phyloP scores from a whole-genome alignment of 2,329 filamentous ascomycete genomes.

The Bipolaris cookei region DNA sequence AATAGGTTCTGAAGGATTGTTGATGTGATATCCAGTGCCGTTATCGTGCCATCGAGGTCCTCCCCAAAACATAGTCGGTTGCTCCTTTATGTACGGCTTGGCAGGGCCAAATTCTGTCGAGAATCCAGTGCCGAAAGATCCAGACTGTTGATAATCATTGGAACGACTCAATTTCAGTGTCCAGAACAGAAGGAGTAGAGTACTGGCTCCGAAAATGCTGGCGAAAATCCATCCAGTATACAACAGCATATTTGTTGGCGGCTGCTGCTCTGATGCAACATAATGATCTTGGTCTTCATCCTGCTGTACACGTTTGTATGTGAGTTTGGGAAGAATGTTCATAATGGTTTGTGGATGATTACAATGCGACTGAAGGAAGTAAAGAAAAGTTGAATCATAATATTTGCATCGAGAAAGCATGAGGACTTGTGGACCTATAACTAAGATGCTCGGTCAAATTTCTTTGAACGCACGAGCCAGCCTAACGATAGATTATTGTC shows the following conservation, averaged over 20 bases:
- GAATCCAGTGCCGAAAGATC: neutral
- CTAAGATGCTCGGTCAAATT: too few species aligned
- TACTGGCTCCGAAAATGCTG: neutral
- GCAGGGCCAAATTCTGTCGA: neutral
- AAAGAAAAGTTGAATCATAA: too few species aligned
- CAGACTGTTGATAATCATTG: neutral
- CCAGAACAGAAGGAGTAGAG: neutral
- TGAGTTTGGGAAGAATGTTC: too few species aligned
- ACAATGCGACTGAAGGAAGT: too few species aligned
- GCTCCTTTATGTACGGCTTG: neutral
- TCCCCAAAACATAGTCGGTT: neutral
- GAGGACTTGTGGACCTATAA: too few species aligned
- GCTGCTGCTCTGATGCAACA: neutral
- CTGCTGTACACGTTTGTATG: neutral
- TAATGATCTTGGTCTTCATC: neutral
- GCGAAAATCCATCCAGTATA: neutral
- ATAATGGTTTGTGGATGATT: too few species aligned
- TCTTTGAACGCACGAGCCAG: too few species aligned
- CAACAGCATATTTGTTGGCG: neutral
- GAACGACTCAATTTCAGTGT: neutral
- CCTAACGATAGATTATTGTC: too few species aligned
- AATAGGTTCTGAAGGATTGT: neutral
- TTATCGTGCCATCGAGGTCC: neutral
- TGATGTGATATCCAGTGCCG: neutral
- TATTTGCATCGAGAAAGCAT: too few species aligned